Evolutionary conservation across 1,284 basidiomycete genomes (phyloP).

Genomic region (Schizopora paradoxa): DNA sequence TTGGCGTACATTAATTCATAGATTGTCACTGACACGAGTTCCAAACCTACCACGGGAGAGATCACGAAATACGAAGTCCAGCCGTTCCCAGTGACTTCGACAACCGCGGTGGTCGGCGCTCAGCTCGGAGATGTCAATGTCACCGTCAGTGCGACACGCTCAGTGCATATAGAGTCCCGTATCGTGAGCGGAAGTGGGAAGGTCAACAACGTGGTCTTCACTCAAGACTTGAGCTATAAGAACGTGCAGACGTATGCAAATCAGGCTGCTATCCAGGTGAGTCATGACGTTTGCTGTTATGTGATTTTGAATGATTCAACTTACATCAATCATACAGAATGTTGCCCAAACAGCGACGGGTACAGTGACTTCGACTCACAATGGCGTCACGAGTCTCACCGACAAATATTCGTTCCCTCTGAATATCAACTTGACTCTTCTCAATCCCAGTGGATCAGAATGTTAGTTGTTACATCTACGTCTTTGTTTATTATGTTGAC

Average conservation of each 20-base stretch:
- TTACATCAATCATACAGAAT: constrained; percentile 43
- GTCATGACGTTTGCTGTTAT: constrained; percentile 11
- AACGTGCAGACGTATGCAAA: constrained; percentile 53
- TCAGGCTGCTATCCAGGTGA: constrained; percentile 44
- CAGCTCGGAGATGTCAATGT: constrained; percentile 46
- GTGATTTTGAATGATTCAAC: too few species aligned
- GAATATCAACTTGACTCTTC: constrained; percentile 49
- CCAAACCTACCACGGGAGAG: constrained; percentile 57
- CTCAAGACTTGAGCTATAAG: constrained; percentile 46
- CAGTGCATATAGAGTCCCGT: constrained; percentile 50
- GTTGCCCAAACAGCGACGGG: constrained; percentile 59
- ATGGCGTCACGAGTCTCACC: constrained; percentile 44
- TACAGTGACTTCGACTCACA: constrained; percentile 51
- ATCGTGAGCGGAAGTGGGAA: constrained; percentile 54
- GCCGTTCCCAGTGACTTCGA: constrained; percentile 49
- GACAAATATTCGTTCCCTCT: constrained; percentile 66
- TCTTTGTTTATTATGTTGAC: neutral
- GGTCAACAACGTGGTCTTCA: constrained; percentile 47
- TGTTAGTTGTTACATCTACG: constrained; percentile 39
- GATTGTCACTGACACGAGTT: constrained; percentile 57
- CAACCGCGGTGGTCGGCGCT: constrained; percentile 36
- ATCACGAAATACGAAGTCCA: constrained; percentile 54
- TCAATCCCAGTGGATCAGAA: constrained; percentile 38
- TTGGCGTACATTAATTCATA: constrained; percentile 18
- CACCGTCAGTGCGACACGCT: constrained; percentile 48